Conservation (phyloP, 345 rosid species). For the Arabidopsis arenosa region DNA sequence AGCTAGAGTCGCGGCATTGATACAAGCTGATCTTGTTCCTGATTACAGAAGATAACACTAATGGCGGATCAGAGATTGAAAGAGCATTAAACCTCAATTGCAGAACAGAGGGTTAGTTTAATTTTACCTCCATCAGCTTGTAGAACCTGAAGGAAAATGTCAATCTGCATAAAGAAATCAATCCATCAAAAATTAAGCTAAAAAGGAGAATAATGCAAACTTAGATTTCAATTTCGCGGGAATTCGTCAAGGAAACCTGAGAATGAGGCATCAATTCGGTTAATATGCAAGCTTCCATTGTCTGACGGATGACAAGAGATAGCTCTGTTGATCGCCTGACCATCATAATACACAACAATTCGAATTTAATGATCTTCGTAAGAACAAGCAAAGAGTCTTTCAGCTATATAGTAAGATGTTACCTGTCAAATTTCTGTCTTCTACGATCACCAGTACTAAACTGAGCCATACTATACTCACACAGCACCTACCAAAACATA, state of each 20-base stretch:
- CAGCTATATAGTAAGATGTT: neutral
- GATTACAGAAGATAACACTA: slow-evolving; percentile 11
- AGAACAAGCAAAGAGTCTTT: slow-evolving; percentile 18
- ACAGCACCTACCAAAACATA: slow-evolving; percentile 59
- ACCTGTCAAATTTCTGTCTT: slow-evolving; percentile 91
- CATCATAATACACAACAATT: slow-evolving; percentile 16
- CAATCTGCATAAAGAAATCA: slow-evolving; percentile 64
- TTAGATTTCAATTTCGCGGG: neutral
- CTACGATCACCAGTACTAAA: slow-evolving; percentile 94
- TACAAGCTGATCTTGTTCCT: slow-evolving; percentile 97
- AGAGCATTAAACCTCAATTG: neutral
- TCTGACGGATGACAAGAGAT: slow-evolving; percentile 88
- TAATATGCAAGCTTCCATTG: slow-evolving; percentile 92
- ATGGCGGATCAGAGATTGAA: slow-evolving; percentile 3
- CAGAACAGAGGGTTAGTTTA: slow-evolving; percentile 1
- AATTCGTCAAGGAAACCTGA: slow-evolving; percentile 61
- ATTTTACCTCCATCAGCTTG: slow-evolving; percentile 95
- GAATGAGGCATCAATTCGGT: slow-evolving; percentile 88
- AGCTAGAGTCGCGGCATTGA: slow-evolving; percentile 97
- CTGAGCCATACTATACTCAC: slow-evolving; percentile 97
- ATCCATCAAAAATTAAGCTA: neutral
- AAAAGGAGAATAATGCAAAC: neutral
- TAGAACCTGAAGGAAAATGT: slow-evolving; percentile 92
- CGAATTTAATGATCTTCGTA: neutral
- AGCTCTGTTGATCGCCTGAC: slow-evolving; percentile 96